Percentiles rank a stretch among this genome's conserved stretches.
Evolutionary conservation across 805 yeast species (phyloP).

Genomic region (Pichia membranifaciens): DNA sequence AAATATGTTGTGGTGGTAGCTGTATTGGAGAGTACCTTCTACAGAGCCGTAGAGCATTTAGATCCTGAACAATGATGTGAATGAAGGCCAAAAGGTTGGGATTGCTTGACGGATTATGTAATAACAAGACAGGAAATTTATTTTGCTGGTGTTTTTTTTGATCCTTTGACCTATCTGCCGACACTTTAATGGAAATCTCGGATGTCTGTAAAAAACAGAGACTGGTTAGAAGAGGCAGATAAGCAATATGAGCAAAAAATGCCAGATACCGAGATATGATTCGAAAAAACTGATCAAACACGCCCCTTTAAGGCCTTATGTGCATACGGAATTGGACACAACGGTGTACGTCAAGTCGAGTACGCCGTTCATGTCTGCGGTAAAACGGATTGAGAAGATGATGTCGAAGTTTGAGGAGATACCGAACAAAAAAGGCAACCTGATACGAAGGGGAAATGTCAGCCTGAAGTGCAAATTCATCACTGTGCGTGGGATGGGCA

Average conservation of each 20-base stretch:
- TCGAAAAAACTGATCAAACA: constrained; percentile 43
- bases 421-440: constrained; percentile 38
- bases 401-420: constrained; percentile 33
- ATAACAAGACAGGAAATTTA: too few species aligned
- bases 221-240: too few species aligned
- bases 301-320: constrained; percentile 42
- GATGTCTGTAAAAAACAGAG: too few species aligned
- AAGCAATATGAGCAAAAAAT: neutral
- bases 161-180: too few species aligned
- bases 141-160: too few species aligned
- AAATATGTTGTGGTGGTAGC: too few species aligned
- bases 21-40: too few species aligned
- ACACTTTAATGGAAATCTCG: too few species aligned
- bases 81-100: too few species aligned
- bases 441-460: constrained; percentile 11
- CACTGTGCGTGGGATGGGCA: constrained; percentile 70
- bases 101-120: too few species aligned
- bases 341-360: constrained; percentile 52
- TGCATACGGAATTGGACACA: constrained; percentile 40
- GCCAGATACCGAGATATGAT: neutral
- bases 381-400: constrained; percentile 56
- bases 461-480: constrained; percentile 33
- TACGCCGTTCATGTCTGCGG: constrained; percentile 69
- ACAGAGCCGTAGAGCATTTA: too few species aligned
- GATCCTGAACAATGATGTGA: too few species aligned